Evolutionary conservation across 2,329 filamentous ascomycete species (phyloP), one percentile per base, ranked within the genome.

Genomic region (Alternaria ethzedia): DNA sequence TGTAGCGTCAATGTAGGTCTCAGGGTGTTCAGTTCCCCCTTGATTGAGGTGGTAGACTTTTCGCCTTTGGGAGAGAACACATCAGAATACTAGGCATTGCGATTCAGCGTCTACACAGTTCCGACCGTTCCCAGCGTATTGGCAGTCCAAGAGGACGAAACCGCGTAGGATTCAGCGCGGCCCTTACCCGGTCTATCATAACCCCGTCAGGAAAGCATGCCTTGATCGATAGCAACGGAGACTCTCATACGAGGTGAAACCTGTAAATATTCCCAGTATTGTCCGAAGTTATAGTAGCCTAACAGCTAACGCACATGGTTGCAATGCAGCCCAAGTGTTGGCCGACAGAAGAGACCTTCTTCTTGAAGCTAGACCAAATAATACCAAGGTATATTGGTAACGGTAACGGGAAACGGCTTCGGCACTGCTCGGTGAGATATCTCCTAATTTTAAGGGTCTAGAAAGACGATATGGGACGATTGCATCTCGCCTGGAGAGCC

Each of bases 401-500:
- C 49, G 28, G 49, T 21, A 32, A 23, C 28, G 49, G 49, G 28
- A n/a, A 36, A 32, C 20, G 17, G 20, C 13, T 36, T 51, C 49
- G 49, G 49, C 28, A 36, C 12, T 15, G 6, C 12, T 51, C 20
- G 28, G 49, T 36, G 49, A 23, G 15, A 51, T n/a, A 51, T 36
- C 28, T 32, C 49, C 17, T 36, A 32, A 10, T 32, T 51, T 36
- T 36, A 32, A 51, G 49, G 44, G 51, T 32, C 44, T 56, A 26
- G 51, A 30, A 43, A 20, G 23, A 44, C n/a, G 17, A 26, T 6
- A 15, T 49, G 36, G 23, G 49, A 32, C 11, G 30, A 52, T 58
- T 49, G 13, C 49, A 49, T 44, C n/a, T 56, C 51, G 58, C 47
- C 12, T 56, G n/a, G 43, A 44, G 30, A 49, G 51, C 41, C 51